phyloP scores from a whole-genome alignment of 2,329 filamentous ascomycete species.

The Pseudogymnoascus sp. region DNA sequence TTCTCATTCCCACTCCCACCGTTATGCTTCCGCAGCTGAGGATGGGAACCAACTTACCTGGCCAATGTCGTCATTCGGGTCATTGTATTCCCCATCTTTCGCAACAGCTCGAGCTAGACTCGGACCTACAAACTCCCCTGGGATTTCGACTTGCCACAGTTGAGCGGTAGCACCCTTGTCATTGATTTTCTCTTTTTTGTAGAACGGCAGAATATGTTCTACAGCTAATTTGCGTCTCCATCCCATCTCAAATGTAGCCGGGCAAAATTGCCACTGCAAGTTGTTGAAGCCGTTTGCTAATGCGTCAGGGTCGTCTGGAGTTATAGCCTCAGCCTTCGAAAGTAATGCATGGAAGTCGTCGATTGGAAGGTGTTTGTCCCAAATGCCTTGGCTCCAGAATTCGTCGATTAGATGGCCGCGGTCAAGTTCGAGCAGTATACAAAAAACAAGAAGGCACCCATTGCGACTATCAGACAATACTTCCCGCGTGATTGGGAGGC shows the following conservation, averaged over 20 bases:
- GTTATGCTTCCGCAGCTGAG: background rate
- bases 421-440: constrained; percentile 20
- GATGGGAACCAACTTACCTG: background rate
- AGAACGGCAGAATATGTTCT: constrained; percentile 21
- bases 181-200: constrained; percentile 18
- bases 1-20: constrained; percentile 6
- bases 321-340: background rate
- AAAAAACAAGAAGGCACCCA: constrained; percentile 22
- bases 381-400: constrained; percentile 17
- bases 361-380: constrained; percentile 15
- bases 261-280: constrained; percentile 20
- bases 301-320: constrained; percentile 7
- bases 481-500: background rate
- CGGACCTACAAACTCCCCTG: background rate
- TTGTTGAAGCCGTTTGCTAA: constrained; percentile 20
- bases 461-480: background rate
- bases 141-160: constrained; percentile 14
- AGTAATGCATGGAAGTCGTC: background rate
- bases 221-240: background rate
- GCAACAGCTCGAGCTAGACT: background rate
- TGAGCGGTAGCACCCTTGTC: constrained; percentile 25
- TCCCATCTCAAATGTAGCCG: constrained; percentile 14
- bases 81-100: background rate
- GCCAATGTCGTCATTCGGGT: background rate
- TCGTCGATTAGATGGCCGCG: constrained; percentile 18